Conservation (phyloP, 2,329 filamentous ascomycete genomes). For the Didymella segeticola region DNA sequence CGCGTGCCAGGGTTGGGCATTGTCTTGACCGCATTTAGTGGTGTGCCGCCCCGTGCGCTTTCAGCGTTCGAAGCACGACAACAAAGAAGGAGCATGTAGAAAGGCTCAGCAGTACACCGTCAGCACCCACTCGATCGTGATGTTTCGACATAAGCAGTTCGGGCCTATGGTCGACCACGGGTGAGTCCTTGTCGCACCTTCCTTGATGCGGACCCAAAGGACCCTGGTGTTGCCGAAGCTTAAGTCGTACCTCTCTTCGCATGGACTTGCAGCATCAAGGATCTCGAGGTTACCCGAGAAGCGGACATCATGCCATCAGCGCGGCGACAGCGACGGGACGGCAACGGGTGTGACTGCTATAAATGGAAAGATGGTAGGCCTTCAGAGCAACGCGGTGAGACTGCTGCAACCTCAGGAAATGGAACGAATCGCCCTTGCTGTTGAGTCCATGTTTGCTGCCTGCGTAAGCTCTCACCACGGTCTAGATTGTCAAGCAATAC, state of each 20-base stretch:
- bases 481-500: neutral
- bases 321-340: neutral
- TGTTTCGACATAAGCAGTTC: neutral
- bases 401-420: conserved; percentile 2
- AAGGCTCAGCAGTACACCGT: neutral
- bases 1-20: conserved; percentile 26
- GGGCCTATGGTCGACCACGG: conserved; percentile 18
- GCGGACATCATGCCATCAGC: neutral
- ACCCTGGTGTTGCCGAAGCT: conserved; percentile 20
- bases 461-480: neutral
- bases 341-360: conserved; percentile 2
- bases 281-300: neutral
- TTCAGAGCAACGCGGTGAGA: conserved; percentile 7
- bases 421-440: neutral
- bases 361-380: neutral
- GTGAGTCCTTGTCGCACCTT: conserved; percentile 23
- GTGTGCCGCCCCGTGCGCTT: conserved; percentile 11
- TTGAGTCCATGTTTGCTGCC: neutral
- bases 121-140: neutral
- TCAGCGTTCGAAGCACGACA: conserved; percentile 2
- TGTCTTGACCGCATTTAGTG: conserved; percentile 12
- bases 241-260: conserved; percentile 13
- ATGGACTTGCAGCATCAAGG: conserved; percentile 20
- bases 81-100: neutral
- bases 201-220: conserved; percentile 18